Base-by-base conservation (phyloP, 805 yeast genomes). In the Ogataea trehaloabstinens region DNA sequence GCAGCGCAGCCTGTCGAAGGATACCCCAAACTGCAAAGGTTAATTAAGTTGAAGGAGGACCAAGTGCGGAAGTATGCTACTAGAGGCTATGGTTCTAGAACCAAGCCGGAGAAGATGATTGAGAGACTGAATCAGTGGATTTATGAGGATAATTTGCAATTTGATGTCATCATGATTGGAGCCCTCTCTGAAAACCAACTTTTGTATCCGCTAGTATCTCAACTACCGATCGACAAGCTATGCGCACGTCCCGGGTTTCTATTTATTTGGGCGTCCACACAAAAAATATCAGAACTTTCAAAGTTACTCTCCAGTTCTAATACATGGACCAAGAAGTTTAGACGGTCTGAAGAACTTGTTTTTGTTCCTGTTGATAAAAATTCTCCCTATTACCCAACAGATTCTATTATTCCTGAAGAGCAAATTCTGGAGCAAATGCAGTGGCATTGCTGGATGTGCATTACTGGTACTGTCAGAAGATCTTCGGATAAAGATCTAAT, bases 381-480 rank as follows among this genome's bases (percentile, higher is more conserved):
- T 20, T 82, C 93, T 0, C 78, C 79, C 1, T 79, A 76, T 53
- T 80, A 76, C 46, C 93, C 93, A 1, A 70, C 71, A 2, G 74
- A 75, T 28, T 71, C 72, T 6, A 47, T 51, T 16, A 55, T 61
- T 25, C 61, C 64, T 2, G 73, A 73, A 40, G 76, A 73, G 13
- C 68, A 68, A 24, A 56, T 85, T 19, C 70, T 85, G 39, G 80
- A 78, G 43, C 78, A 81, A 42, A 80, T 85, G 61, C 93, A 85
- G 63, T 90, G 96, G 96, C 97, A 91, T 63, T 90, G 97, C 54
- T 85, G 96, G 85, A 89, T 90, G 96, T 91, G 96, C 51, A 85
- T 90, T 37, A 90, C 95, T 2, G 97, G 97, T 2, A 90, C 97
- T 0, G 91, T 90, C 6, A 71, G 96, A 55, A 73, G 97, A 52